phyloP scores from a whole-genome alignment of 2,329 filamentous ascomycete genomes.

The Fusarium globosum region DNA sequence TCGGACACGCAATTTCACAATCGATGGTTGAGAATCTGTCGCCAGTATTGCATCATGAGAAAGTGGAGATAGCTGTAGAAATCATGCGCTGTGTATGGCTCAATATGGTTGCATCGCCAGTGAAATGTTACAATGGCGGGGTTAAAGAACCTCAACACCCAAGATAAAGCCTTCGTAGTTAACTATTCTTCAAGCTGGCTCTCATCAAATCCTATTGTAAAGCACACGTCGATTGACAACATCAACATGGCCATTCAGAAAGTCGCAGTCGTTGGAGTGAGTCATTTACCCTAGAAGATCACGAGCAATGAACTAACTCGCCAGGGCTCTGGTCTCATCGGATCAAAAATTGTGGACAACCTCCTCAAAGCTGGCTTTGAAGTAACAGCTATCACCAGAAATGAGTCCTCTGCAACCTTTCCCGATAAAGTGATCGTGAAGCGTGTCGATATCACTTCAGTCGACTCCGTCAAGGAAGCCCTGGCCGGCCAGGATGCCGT shows the following conservation, averaged over 20 bases:
- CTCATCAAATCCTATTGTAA: accelerated
- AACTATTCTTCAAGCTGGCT: accelerated
- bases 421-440: background rate
- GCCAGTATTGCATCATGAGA: background rate
- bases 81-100: background rate
- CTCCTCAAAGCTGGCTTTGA: conserved; percentile 4
- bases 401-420: background rate
- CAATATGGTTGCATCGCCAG: background rate
- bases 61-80: background rate
- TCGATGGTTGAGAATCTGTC: background rate
- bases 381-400: background rate
- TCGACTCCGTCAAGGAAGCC: background rate
- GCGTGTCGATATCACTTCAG: background rate
- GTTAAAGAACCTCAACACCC: background rate
- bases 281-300: background rate
- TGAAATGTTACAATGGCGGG: conserved; percentile 2
- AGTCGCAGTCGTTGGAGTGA: conserved; percentile 12
- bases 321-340: conserved; percentile 12
- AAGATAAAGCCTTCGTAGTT: background rate
- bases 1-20: accelerated
- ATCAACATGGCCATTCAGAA: background rate
- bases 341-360: background rate
- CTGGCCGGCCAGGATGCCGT: background rate
- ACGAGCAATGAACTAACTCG: background rate
- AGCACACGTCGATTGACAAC: accelerated